A percentile compares a stretch with the other conserved stretches of the same genome.
phyloP scores from a whole-genome alignment of 306 rosid species.

The Cucumis hystrix region DNA sequence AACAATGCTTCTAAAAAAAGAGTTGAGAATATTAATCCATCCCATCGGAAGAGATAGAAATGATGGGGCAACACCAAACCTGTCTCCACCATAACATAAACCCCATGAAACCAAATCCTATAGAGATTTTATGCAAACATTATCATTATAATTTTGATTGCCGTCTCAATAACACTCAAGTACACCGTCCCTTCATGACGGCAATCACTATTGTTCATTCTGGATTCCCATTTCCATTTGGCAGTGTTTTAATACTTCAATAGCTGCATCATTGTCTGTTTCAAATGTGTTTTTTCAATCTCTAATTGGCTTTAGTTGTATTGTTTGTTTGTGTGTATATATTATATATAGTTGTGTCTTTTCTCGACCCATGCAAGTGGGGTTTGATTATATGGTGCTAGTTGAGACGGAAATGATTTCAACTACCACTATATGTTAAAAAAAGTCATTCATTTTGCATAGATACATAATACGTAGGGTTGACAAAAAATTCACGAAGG shows the following conservation, averaged over 20 bases:
- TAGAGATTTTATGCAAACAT: neutral
- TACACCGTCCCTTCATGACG: neutral
- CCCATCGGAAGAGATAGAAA: neutral
- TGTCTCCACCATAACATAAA: conserved; percentile 7
- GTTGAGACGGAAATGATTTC: neutral
- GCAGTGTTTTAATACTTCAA: neutral
- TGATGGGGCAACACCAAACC: neutral
- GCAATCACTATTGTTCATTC: neutral
- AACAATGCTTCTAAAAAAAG: neutral
- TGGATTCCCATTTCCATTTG: conserved; percentile 6
- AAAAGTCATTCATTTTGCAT: neutral
- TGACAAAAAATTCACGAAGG: no score
- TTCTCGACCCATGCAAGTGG: conserved; percentile 3
- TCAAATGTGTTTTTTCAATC: neutral
- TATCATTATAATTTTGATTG: neutral
- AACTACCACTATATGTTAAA: neutral
- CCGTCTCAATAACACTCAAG: neutral
- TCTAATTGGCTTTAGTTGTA: neutral
- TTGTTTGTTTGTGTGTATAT: neutral
- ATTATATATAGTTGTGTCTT: neutral
- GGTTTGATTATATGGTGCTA: neutral
- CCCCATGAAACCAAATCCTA: neutral
- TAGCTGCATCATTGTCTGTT: neutral
- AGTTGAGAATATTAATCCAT: neutral
- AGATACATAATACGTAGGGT: neutral